Percentiles rank a stretch among this genome's conserved stretches.
Evolutionary conservation across 257 asterid species (phyloP).

Genomic region (Salvia miltiorrhiza): DNA sequence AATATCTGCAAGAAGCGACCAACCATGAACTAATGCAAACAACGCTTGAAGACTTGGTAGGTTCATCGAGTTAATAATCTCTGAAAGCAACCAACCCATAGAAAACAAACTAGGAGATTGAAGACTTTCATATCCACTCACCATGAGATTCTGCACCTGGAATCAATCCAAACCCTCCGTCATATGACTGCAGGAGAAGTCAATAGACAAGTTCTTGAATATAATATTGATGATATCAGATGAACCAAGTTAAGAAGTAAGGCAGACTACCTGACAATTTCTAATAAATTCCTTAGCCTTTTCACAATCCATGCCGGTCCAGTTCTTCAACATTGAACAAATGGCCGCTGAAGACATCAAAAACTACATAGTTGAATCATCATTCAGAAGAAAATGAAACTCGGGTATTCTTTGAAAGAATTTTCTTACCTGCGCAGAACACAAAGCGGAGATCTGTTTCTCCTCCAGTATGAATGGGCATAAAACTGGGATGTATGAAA

Average conservation of each 20-base stretch:
- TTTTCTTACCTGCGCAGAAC: constrained; percentile 79
- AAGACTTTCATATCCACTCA: constrained; percentile 42
- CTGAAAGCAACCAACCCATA: background rate
- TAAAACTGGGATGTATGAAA: constrained; percentile 53
- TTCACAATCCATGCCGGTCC: constrained; percentile 90
- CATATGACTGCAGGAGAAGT: constrained; percentile 76
- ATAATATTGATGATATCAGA: constrained; percentile 4
- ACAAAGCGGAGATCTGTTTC: constrained; percentile 96
- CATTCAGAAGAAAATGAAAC: constrained; percentile 13
- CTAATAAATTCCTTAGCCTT: constrained; percentile 76
- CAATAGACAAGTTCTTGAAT: constrained; percentile 9
- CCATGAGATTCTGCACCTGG: constrained; percentile 99
- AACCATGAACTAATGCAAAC: background rate
- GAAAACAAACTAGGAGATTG: background rate
- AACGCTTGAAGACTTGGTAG: background rate
- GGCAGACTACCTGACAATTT: constrained; percentile 67
- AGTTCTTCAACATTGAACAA: constrained; percentile 72
- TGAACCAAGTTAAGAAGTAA: background rate
- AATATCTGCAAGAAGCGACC: constrained; percentile 23
- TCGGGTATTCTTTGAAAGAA: constrained; percentile 4
- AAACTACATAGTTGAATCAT: constrained; percentile 12
- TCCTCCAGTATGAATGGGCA: constrained; percentile 91
- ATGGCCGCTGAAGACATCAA: constrained; percentile 62
- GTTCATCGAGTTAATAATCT: constrained; percentile 4
- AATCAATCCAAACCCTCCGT: constrained; percentile 89